phyloP scores from a whole-genome alignment of 1,284 basidiomycete species.

The Coniferiporia sulphurascens region DNA sequence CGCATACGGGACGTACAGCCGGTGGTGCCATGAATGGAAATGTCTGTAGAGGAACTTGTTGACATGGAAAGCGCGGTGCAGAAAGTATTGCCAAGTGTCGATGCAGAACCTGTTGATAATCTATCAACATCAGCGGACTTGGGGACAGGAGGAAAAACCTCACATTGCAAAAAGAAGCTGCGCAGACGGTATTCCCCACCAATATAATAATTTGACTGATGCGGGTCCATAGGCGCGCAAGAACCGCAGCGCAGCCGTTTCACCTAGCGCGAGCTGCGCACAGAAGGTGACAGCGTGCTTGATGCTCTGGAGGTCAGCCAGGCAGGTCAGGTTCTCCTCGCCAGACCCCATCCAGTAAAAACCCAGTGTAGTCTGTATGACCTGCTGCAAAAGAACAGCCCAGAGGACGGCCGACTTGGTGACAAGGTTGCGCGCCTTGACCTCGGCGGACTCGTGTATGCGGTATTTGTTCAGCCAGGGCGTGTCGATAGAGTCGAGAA shows the following conservation, averaged over 20 bases:
- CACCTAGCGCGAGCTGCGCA: slow-evolving; percentile 30
- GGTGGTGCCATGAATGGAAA: slow-evolving; percentile 93
- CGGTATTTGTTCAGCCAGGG: slow-evolving; percentile 81
- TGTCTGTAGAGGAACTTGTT: slow-evolving; percentile 90
- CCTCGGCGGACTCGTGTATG: slow-evolving; percentile 85
- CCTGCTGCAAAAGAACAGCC: slow-evolving; percentile 83
- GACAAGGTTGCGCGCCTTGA: slow-evolving; percentile 74
- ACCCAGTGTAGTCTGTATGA: slow-evolving; percentile 80
- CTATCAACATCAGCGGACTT: slow-evolving; percentile 13
- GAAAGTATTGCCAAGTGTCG: slow-evolving; percentile 98
- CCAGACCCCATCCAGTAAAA: slow-evolving; percentile 62
- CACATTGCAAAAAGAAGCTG: slow-evolving; percentile 86
- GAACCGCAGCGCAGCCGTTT: slow-evolving; percentile 30
- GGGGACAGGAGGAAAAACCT: slow-evolving; percentile 33
- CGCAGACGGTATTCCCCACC: slow-evolving; percentile 85
- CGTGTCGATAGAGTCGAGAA: slow-evolving; percentile 72
- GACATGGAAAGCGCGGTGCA: slow-evolving; percentile 89
- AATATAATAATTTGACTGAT: slow-evolving; percentile 74
- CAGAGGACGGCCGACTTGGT: slow-evolving; percentile 59
- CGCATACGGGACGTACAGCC: slow-evolving; percentile 95
- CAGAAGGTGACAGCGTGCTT: slow-evolving; percentile 38
- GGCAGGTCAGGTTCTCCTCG: slow-evolving; percentile 41
- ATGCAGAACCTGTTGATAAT: slow-evolving; percentile 71
- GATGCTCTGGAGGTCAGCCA: slow-evolving; percentile 37
- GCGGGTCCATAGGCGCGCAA: slow-evolving; percentile 43